A percentile compares a stretch with the other conserved stretches of the same genome.
These are phyloP conservation scores for Fomitopsis palustris DNA, from an alignment of 1,284 basidiomycete species.

Conservation along the genomic window DNA sequence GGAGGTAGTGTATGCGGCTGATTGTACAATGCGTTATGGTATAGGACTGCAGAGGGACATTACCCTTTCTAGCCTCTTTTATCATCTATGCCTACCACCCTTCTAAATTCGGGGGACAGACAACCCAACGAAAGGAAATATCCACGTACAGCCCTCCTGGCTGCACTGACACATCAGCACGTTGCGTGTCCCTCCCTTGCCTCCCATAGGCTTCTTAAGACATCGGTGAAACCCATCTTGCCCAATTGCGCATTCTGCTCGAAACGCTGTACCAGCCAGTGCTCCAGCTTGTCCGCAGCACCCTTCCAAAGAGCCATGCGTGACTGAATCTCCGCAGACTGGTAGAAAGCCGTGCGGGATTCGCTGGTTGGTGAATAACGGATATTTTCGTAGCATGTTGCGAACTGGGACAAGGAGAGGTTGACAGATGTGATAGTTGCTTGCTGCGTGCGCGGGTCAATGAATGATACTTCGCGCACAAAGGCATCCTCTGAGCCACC, in stretches of 20 bases:
- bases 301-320: conserved; percentile 75
- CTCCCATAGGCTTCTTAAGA: conserved; percentile 74
- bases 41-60: conserved; percentile 19
- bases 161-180: conserved; percentile 14
- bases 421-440: conserved; percentile 88
- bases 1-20: conserved; percentile 13
- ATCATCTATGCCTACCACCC: conserved; percentile 16
- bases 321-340: conserved; percentile 84
- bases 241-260: conserved; percentile 86
- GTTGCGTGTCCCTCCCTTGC: conserved; percentile 38
- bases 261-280: conserved; percentile 81
- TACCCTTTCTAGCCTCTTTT: conserved; percentile 20
- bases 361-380: conserved; percentile 72
- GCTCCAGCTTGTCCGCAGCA: conserved; percentile 78
- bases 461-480: conserved; percentile 90
- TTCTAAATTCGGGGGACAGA: conserved; percentile 12
- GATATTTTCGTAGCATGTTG: conserved; percentile 87
- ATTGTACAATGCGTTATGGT: conserved; percentile 26
- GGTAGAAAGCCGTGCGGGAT: conserved; percentile 63
- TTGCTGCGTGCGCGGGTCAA: conserved; percentile 77
- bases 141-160: conserved; percentile 11
- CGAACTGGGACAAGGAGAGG: conserved; percentile 86
- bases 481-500: conserved; percentile 92
- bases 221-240: conserved; percentile 84
- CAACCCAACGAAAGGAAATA: conserved; percentile 8